Base-by-base conservation (phyloP, 768 basidiomycete species). In the Boletus rufocinnamomeus region DNA sequence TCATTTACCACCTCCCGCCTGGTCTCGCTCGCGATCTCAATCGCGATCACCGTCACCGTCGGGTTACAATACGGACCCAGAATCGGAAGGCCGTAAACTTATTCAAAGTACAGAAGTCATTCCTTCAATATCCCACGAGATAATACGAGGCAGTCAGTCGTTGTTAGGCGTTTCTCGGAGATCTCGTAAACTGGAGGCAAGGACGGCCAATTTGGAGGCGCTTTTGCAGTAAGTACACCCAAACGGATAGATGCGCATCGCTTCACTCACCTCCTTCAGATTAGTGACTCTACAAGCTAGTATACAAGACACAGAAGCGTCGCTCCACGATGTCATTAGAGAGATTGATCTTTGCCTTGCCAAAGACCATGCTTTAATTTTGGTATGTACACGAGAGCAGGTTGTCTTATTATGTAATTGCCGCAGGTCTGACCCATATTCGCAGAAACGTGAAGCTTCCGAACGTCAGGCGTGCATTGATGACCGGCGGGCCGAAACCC, bases 1-100 rank as follows among this genome's bases (percentile, higher is more conserved):
- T 63, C 88, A 84, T 72, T 67, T 87, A 25, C 83, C 85, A 23
- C 63, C 74, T 40, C 63, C 73, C 6, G 62, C 65, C 8, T 64
- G 67, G 65, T 63, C 70, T 50, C 63, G 54, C 44, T 60, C 57
- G 60, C 71, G 71, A 44, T 64, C 59, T 27, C 66, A 63, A 61
- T 68, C 66, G 45, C 77, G 83, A 47, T 72, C 84, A 27, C 77
- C 83, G 51, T 82, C 87, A n/a, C 86, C 86, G 13, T 75, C 82
- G 44, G 88, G 86, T 10, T 90, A 89, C 66, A 80, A 80, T 30
- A 90, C 90, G 2, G 89, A 91, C 65, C 88, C 88, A 35, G 90
- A 91, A 74, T 75, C 74, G 23, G 80, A 81, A 44, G 66, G 79
- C 17, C 74, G 77, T 46, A 80, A 76, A 58, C 72, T 76, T 16